Evolutionary conservation across 2,329 filamentous ascomycete genomes (phyloP), one percentile per base, ranked within the genome.

Genomic region (Aspergillus melleus): DNA sequence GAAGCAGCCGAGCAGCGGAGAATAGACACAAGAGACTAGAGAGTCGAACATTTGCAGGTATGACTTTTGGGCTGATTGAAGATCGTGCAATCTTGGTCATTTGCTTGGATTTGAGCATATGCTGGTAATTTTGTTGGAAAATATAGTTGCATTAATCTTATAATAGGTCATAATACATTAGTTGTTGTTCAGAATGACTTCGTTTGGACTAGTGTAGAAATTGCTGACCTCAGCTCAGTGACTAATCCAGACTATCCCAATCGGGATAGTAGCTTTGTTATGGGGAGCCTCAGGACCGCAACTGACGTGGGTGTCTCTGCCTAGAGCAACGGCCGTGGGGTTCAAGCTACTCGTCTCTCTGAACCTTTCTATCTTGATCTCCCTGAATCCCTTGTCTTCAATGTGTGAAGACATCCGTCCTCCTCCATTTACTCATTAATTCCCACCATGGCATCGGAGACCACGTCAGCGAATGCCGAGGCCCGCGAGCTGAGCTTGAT

Each of bases 401-500:
- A 66, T 66, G 64, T 54, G 60, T 59, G 46, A 55, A 51, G 20
- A n/a, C 11, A 52, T 26, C 46, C 39, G 19, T 30, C 22, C n/a
- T 58, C n/a, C 19, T 29, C 11, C 10, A 12, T 42, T 44, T 55
- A 50, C 58, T 20, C 42, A 60, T 20, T 55, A 30, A 59, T 36
- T 54, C 24, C 55, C 60, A 64, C 61, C 52, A 76, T 77, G 74
- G 71, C 74, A 64, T 65, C 72, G 60, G 70, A 70, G 59, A 50
- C 66, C 47, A 63, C 60, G 42, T 66, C 70, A 58, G 70, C 68
- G 65, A 77, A 70, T 69, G 63, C 69, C 58, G 76, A 78, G 61
- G 76, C 89, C 75, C 86, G 88, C 63, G 92, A 96, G 83, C 83
- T 96, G 66, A 86, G 87, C 65, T 85, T 97, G 62, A 86, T 96